Evolutionary conservation across 352 stramenopile species (phyloP).

Genomic region (Phytophthora tubulina): DNA sequence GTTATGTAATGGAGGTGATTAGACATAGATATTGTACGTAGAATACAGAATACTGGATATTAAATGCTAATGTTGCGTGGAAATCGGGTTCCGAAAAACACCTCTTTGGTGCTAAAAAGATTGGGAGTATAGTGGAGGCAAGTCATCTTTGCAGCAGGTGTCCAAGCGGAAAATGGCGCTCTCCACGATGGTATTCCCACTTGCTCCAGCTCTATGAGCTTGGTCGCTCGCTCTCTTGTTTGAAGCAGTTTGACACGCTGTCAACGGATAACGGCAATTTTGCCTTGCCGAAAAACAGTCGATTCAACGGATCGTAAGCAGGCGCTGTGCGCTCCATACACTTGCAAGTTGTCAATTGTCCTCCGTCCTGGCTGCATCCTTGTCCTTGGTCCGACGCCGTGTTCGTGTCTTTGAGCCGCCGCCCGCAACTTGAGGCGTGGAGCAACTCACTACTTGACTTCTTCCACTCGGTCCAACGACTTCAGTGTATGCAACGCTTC

Average conservation of each 20-base stretch:
- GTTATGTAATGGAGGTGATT: not conserved
- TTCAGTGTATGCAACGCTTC: constrained; percentile 9
- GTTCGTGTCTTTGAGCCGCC: constrained; percentile 15
- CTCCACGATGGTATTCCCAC: constrained; percentile 13
- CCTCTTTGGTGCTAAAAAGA: constrained; percentile 6
- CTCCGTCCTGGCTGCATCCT: constrained; percentile 7
- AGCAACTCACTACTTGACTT: not conserved
- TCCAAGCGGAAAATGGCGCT: constrained; percentile 23
- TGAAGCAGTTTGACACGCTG: constrained; percentile 18
- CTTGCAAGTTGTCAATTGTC: constrained; percentile 3
- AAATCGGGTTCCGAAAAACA: constrained; percentile 4
- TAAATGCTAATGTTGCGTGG: not conserved
- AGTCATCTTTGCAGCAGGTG: constrained; percentile 21
- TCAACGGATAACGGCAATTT: constrained; percentile 3
- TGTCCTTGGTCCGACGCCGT: constrained; percentile 14
- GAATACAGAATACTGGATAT: not conserved
- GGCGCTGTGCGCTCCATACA: constrained; percentile 8
- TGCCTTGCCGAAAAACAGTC: constrained; percentile 17
- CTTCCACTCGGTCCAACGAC: not conserved
- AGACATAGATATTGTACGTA: not conserved
- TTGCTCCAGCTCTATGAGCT: constrained; percentile 19
- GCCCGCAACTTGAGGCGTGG: constrained; percentile 13
- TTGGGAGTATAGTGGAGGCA: constrained; percentile 23
- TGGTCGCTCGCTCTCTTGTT: constrained; percentile 11
- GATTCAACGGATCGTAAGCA: not conserved